Evolutionary conservation across 2,329 filamentous ascomycete genomes (phyloP).

Genomic region (Colletotrichum lentis): DNA sequence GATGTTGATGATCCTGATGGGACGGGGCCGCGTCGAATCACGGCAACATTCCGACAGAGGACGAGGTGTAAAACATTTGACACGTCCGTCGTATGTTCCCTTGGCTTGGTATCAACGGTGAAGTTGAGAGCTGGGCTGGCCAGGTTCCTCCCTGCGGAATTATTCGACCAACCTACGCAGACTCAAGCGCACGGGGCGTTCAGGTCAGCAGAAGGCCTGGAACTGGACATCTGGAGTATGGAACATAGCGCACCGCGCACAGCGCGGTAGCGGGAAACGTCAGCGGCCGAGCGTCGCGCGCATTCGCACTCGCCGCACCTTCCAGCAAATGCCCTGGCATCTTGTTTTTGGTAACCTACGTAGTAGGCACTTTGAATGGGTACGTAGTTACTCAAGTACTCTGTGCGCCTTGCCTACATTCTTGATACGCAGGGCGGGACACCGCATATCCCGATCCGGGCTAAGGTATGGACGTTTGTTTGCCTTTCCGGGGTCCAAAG

Average conservation of each 20-base stretch:
- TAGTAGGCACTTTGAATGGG: too few relatives aligned
- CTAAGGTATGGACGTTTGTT: conserved; percentile 11
- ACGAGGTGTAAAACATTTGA: not conserved
- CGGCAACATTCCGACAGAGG: conserved; percentile 6
- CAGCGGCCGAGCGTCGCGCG: conserved; percentile 13
- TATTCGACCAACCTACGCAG: not conserved
- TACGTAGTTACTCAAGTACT: too few relatives aligned
- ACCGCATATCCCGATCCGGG: not conserved
- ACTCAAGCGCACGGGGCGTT: not conserved
- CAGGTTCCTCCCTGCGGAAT: too few relatives aligned
- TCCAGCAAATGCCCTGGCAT: not conserved
- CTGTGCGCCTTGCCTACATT: too few relatives aligned
- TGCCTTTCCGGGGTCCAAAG: conserved; percentile 2
- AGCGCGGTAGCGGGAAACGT: not conserved
- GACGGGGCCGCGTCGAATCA: conserved; percentile 23
- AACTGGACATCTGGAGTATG: not conserved
- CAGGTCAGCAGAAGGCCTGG: not conserved
- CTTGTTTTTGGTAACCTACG: not conserved
- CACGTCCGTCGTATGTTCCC: conserved; percentile 14
- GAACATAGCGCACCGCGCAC: not conserved
- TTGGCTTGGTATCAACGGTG: not conserved
- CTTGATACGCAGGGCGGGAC: not conserved
- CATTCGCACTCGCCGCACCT: conserved; percentile 26
- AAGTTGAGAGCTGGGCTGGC: too few relatives aligned
- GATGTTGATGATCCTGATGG: not conserved